Base-by-base conservation (phyloP, 306 rosid genomes). In the Cyclanthera cordifolia region DNA sequence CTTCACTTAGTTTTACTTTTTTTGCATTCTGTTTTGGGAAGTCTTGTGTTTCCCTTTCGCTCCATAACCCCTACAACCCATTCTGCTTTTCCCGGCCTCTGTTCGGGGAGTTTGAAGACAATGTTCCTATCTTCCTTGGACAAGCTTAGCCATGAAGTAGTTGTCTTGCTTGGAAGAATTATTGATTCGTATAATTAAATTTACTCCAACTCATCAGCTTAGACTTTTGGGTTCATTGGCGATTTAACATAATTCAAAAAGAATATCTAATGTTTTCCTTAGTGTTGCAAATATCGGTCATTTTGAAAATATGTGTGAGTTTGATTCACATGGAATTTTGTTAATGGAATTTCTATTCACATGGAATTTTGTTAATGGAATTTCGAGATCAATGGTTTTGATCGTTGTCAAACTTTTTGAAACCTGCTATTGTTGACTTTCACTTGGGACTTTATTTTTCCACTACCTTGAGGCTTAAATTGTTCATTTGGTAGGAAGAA, bases 1-100 rank as follows among this genome's bases (percentile, higher is more conserved):
- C 45, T 65, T 43, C 20, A 65, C 70, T 41, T 65, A 7, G 30
- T 23, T 65, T 65, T 43, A 43, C 70, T 65, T 65, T 43, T 43
- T 20, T 45, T 65, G 69, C 69, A 41, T 65, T 45, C 53, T 65
- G 53, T 65, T 65, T 15, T 43, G 37, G 70, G 70, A 65, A 65
- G 45, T 65, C 70, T 65, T 65, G 21, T 24, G 14, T 21, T 43
- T 34, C 53, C 43, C 34, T 65, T 65, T 23, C 43, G 21, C 37
- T 45, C 39, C 69, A 34, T 21, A 23, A 56, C 64, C 64, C 65
- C 65, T 24, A 57, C 49, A 28, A 60, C n/a, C 12, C 49, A 27
- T 20, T 61, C 24, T 13, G 16, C 12, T 20, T 39, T 63, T 63
- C 41, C 6, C 30, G 2, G 2, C 51, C 19, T 63, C 32, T 63